These are phyloP conservation scores for Gloeophyllum trabeum DNA, from an alignment of 768 basidiomycete species.

Conservation along the genomic window DNA sequence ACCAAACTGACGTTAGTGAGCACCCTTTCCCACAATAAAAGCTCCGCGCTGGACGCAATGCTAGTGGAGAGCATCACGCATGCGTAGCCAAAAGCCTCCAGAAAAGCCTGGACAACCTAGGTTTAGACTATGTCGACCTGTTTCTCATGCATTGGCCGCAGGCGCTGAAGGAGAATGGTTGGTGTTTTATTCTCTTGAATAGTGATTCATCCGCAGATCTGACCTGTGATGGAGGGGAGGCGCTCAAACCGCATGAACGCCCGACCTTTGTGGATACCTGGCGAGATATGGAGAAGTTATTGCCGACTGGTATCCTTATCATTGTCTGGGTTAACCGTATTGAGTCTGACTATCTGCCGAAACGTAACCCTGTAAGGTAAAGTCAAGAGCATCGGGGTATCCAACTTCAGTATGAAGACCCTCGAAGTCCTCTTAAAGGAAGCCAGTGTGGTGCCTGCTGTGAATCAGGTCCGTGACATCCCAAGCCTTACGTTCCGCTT, in stretches of 20 bases:
- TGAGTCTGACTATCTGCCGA: too few species aligned
- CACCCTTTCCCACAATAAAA: neutral
- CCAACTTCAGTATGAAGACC: slow-evolving; percentile 37
- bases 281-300: slow-evolving; percentile 15
- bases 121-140: slow-evolving; percentile 8
- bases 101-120: slow-evolving; percentile 3
- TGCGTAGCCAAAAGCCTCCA: slow-evolving; percentile 4
- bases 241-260: slow-evolving; percentile 8
- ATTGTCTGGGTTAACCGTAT: too few species aligned
- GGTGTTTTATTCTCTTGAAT: neutral
- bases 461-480: slow-evolving; percentile 19
- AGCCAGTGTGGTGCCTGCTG: slow-evolving; percentile 26
- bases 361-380: too few species aligned
- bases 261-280: slow-evolving; percentile 12
- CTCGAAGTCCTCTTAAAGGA: slow-evolving; percentile 18
- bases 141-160: slow-evolving; percentile 8
- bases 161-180: neutral
- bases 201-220: too few species aligned
- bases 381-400: slow-evolving; percentile 33
- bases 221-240: slow-evolving; percentile 3
- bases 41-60: neutral
- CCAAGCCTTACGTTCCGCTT: neutral
- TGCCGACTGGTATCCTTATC: slow-evolving; percentile 5
- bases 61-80: neutral
- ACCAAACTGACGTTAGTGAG: neutral